A percentile compares a stretch with the other conserved stretches of the same genome.
Evolutionary conservation across 352 stramenopile genomes (phyloP).

Genomic region (Phytophthora constricta): DNA sequence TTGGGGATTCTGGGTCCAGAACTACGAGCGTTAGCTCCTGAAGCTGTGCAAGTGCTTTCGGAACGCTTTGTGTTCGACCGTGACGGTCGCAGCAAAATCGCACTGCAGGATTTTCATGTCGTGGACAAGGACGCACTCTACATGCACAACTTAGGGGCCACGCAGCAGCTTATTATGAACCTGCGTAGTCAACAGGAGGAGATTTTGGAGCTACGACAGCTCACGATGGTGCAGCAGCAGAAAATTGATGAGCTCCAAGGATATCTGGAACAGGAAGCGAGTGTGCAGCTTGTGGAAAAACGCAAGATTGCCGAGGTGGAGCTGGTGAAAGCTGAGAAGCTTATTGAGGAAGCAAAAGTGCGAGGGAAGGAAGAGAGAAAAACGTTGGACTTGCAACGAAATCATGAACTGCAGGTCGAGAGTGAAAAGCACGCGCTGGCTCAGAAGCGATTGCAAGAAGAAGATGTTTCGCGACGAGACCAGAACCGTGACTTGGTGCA

Average conservation of each 20-base stretch:
- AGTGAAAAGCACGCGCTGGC: constrained; percentile 58
- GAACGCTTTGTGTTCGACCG: constrained; percentile 65
- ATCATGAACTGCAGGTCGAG: constrained; percentile 59
- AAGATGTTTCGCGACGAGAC: constrained; percentile 45
- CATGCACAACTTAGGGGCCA: constrained; percentile 92
- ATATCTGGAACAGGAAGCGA: constrained; percentile 72
- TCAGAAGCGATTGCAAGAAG: constrained; percentile 49
- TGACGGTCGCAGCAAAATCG: constrained; percentile 57
- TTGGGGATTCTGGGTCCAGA: constrained; percentile 77
- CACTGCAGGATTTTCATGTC: constrained; percentile 83
- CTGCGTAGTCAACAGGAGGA: constrained; percentile 35
- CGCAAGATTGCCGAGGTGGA: constrained; percentile 63
- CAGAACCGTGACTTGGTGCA: constrained; percentile 69
- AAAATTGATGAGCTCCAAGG: constrained; percentile 49
- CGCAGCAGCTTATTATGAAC: constrained; percentile 79
- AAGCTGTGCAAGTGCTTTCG: constrained; percentile 73
- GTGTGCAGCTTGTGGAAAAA: constrained; percentile 65
- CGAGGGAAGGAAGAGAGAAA: constrained; percentile 61
- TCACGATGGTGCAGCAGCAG: constrained; percentile 40
- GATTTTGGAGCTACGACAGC: constrained; percentile 37
- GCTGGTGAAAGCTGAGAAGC: constrained; percentile 34
- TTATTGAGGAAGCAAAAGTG: constrained; percentile 49
- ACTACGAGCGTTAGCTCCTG: constrained; percentile 60
- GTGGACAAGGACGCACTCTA: constrained; percentile 92
- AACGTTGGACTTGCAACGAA: constrained; percentile 51